A percentile compares a stretch with the other conserved stretches of the same genome.
Evolutionary conservation across 805 yeast genomes (phyloP).

Genomic region (Clavispora santaluciae): DNA sequence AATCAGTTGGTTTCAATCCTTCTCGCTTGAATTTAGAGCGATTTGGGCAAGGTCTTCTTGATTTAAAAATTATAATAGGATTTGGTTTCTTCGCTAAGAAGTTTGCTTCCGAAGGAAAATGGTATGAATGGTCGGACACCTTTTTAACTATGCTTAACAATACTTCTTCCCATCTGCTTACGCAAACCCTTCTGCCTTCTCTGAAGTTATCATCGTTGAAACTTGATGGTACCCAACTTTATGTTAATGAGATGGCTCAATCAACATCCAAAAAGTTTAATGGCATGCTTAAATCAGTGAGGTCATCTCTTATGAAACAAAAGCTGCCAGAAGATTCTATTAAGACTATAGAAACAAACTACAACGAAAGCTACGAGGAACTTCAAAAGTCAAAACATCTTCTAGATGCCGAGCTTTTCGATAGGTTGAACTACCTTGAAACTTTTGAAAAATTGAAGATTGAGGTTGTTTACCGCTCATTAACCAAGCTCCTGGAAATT

Average conservation of each 20-base stretch:
- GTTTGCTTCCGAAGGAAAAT: slow-evolving; percentile 38
- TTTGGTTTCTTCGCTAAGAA: slow-evolving; percentile 31
- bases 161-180: background rate
- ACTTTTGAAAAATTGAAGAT: slow-evolving; percentile 33
- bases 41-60: slow-evolving; percentile 37
- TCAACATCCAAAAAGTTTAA: slow-evolving; percentile 26
- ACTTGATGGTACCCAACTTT: slow-evolving; percentile 11
- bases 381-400: slow-evolving; percentile 27
- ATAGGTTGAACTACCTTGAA: slow-evolving; percentile 22
- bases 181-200: background rate
- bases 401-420: slow-evolving; percentile 26
- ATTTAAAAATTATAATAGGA: slow-evolving; percentile 27
- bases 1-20: slow-evolving; percentile 32
- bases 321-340: slow-evolving; percentile 25
- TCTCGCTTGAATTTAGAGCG: slow-evolving; percentile 33
- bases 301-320: slow-evolving; percentile 25
- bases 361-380: slow-evolving; percentile 30
- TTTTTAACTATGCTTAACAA: slow-evolving; percentile 15
- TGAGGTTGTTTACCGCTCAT: slow-evolving; percentile 27
- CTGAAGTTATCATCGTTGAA: slow-evolving; percentile 1
- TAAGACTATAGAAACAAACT: slow-evolving; percentile 24
- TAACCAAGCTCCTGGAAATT: slow-evolving; percentile 31
- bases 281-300: slow-evolving; percentile 31
- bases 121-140: slow-evolving; percentile 41
- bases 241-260: slow-evolving; percentile 20